A percentile compares a stretch with the other conserved stretches of the same genome.
Evolutionary conservation across 257 asterid genomes (phyloP).

Genomic region (Nicotiana knightiana): DNA sequence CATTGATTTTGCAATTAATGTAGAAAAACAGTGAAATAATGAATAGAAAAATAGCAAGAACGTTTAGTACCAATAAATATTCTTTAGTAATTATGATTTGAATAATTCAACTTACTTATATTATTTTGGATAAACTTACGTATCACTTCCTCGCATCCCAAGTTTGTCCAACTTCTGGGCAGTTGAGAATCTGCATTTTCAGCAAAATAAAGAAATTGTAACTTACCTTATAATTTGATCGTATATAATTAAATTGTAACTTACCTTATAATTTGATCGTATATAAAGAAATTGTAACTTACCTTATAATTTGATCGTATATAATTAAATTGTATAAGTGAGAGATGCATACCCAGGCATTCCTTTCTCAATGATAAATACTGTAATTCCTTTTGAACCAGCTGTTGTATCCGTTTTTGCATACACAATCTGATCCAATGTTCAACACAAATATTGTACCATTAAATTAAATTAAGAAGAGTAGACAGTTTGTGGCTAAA

Average conservation of each 20-base stretch:
- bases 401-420: conserved; percentile 86
- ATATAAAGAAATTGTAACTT: too few species aligned
- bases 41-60: too few species aligned
- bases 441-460: not conserved
- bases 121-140: conserved; percentile 39
- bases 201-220: not conserved
- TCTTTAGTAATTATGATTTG: not conserved
- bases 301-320: too few species aligned
- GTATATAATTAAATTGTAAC: too few species aligned
- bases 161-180: conserved; percentile 98
- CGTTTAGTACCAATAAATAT: too few species aligned
- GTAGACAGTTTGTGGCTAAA: not conserved
- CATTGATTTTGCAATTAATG: too few species aligned
- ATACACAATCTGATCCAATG: conserved; percentile 72
- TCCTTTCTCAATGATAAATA: conserved; percentile 89
- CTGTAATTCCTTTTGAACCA: conserved; percentile 88
- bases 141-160: conserved; percentile 99
- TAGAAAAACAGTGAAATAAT: too few species aligned
- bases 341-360: conserved; percentile 70
- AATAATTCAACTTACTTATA: not conserved
- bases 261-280: too few species aligned
- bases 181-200: conserved; percentile 75
- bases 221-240: too few species aligned
- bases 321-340: too few species aligned
- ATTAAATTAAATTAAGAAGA: not conserved